Evolutionary conservation across 2,329 filamentous ascomycete genomes (phyloP), one percentile per base, ranked within the genome.

Genomic region (Fusarium decemcellulare): DNA sequence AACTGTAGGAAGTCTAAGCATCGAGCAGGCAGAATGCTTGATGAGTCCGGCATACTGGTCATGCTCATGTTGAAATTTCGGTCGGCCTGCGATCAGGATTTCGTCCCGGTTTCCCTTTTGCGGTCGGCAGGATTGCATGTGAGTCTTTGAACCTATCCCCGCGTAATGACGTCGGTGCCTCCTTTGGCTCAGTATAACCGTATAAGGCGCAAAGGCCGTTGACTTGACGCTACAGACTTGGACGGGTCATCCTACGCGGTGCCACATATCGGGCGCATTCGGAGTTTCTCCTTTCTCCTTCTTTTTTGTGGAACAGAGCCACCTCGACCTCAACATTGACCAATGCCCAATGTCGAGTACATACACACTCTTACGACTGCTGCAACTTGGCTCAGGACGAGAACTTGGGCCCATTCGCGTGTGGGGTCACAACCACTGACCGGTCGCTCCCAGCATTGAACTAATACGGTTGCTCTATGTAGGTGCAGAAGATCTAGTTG

Each of bases 391-490:
- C 12, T 37, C 46, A 12, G 46, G 30, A 47, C 42, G 50, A 60
- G 23, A 46, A 14, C 42, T 59, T 70, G 44, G 34, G 23, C 43
- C 44, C 29, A 50, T 47, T 54, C 46, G 56, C 50, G 63, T 64
- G 63, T 64, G 67, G 67, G 39, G 58, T 46, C 62, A 57, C 12
- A 9, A 32, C 40, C 27, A 39, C 53, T 44, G 59, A 47, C 67
- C 67, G 53, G 53, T 57, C 29, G 44, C 67, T 60, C 69, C 54
- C 27, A 27, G 46, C 66, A 51, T 67, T n/a, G 36, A 43, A 58
- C 58, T 67, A 70, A 44, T 34, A 39, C 5, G 44, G 48, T 55
- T 67, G 66, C 66, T 58, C 53, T 70, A 63, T 64, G 66, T 60
- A 59, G 50, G 60, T 48, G 43, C 36, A 18, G 44, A 29, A 59